A percentile compares a stretch with the other conserved stretches of the same genome.
Conservation (phyloP, 768 basidiomycete species). For the Phlebiopsis flavidoalba region DNA sequence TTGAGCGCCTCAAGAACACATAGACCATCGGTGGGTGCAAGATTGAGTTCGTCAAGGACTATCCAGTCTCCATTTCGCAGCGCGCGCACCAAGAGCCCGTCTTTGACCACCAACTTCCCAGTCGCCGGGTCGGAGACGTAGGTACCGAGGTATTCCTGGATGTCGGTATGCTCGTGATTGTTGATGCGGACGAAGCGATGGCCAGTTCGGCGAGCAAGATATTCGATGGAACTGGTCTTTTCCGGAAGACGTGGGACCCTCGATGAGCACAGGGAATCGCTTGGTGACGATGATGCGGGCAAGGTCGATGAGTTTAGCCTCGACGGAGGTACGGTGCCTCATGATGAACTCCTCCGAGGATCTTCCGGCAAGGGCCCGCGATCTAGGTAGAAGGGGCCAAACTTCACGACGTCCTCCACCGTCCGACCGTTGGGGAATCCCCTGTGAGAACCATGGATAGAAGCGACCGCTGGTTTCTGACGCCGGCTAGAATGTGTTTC, state of each 20-base stretch:
- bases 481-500: constrained; percentile 71
- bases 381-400: constrained; percentile 90
- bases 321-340: constrained; percentile 82
- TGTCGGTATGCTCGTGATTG: constrained; percentile 99
- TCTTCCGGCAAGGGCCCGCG: constrained; percentile 66
- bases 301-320: constrained; percentile 91
- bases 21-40: constrained; percentile 97
- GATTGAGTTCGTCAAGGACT: constrained; percentile 94
- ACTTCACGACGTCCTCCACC: constrained; percentile 62
- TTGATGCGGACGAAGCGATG: constrained; percentile 98
- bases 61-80: constrained; percentile 94
- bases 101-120: constrained; percentile 93
- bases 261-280: constrained; percentile 91
- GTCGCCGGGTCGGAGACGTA: constrained; percentile 91
- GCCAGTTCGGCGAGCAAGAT: constrained; percentile 87
- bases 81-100: constrained; percentile 90
- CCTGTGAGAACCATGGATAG: constrained; percentile 65
- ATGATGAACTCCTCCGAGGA: constrained; percentile 82
- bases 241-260: constrained; percentile 96
- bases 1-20: constrained; percentile 98
- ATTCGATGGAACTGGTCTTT: constrained; percentile 98
- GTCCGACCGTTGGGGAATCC: constrained; percentile 40
- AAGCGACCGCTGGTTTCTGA: constrained; percentile 75
- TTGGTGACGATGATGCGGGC: constrained; percentile 85
- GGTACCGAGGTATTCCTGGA: constrained; percentile 96